Evolutionary conservation across 306 rosid species (phyloP), one percentile per base, ranked within the genome.

Genomic region (Dryas octopetala): DNA sequence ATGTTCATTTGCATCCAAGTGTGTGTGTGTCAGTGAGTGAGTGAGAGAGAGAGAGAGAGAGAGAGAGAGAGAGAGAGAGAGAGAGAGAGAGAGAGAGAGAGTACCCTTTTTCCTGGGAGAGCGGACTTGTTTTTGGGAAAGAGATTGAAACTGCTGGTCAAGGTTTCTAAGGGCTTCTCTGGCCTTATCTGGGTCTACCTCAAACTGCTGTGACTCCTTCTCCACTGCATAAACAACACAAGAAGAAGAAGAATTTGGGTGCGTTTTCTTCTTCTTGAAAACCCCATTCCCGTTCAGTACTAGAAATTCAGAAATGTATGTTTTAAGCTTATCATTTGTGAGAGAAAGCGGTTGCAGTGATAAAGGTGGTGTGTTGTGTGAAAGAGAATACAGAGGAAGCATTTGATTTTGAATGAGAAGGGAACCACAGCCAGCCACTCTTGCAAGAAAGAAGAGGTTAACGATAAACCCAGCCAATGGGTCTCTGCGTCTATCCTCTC

Each of bases 131-230:
- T 87, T 88, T 60, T 59, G 72, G 74, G 97, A 80, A 81, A 86
- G 59, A 55, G 97, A 84, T 32, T 91, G 88, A 11, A 93, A 81
- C 80, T 91, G 89, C 51, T 88, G 87, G 77, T 93, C 98, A 79
- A 93, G 97, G 71, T 85, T 74, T 64, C 76, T 85, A 65, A 93
- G 96, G 55, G 97, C 91, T 80, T 93, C 92, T 73, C 91, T 85
- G 41, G 97, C 98, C 82, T 93, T 88, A 4, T 88, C 92, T 61
- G 84, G 86, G 82, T 93, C 97, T 17, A 93, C 60, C 81, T 93
- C 97, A 85, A 85, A 90, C 28, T 87, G 82, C 50, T 80, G 81
- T 43, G 96, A 87, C 76, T 89, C 94, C 62, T 76, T 86, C 76
- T 88, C 88, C 26, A 48, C 72, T n/a, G 91, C 87, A 62, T 47